Conservation (phyloP, 73 alveolate species). For the Paramecium primaurelia region DNA sequence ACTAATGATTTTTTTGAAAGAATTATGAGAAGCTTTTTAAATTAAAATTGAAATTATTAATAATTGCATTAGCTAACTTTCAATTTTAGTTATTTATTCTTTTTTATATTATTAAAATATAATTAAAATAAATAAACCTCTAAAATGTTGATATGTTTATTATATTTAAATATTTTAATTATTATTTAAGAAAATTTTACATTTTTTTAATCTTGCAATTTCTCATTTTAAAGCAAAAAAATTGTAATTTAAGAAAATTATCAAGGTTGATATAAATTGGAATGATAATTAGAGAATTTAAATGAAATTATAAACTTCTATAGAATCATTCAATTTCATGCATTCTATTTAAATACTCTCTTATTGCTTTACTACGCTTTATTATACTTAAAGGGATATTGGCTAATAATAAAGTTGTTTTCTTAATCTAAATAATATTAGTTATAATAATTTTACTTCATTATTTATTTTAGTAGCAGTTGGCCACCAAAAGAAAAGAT, state of each 20-base stretch:
- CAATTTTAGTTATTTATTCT: neutral
- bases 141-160: neutral
- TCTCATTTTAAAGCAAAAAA: no score
- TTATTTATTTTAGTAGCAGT: constrained; percentile 19
- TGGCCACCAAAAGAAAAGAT: constrained; percentile 36
- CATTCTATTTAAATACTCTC: constrained; percentile 21
- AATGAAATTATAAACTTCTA: no score
- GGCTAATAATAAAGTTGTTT: neutral
- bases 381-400: neutral
- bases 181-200: no score
- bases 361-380: neutral
- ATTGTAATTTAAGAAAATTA: no score
- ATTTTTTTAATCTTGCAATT: no score
- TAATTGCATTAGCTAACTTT: neutral
- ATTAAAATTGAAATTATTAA: neutral
- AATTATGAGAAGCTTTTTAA: neutral
- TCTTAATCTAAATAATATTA: neutral
- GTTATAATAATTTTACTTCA: neutral
- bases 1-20: neutral
- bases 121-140: neutral
- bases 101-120: neutral
- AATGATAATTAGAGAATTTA: neutral
- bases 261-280: no score
- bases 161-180: no score
- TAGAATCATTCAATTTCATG: neutral